Evolutionary conservation across 345 rosid genomes (phyloP).

Genomic region (Microthlaspi erraticum): DNA sequence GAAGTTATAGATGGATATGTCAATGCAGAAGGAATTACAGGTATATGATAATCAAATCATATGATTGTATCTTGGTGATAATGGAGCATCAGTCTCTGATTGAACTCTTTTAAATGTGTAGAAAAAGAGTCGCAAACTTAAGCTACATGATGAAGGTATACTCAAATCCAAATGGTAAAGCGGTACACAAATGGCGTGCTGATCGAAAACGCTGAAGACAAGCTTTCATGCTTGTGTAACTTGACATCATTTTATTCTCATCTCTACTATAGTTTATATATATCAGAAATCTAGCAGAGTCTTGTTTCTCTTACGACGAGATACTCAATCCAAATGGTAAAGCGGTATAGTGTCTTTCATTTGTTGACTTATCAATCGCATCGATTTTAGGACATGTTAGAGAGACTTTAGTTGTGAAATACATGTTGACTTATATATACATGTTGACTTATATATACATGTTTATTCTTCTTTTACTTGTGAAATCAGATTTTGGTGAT

Average conservation of each 20-base stretch:
- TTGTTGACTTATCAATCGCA: too few relatives aligned
- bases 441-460: too few relatives aligned
- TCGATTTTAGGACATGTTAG: too few relatives aligned
- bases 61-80: background rate
- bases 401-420: too few relatives aligned
- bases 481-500: too few relatives aligned
- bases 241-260: slow-evolving; percentile 9
- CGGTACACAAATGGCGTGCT: slow-evolving; percentile 74
- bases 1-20: slow-evolving; percentile 75
- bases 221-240: slow-evolving; percentile 30
- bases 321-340: too few relatives aligned
- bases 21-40: slow-evolving; percentile 83
- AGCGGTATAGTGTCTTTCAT: too few relatives aligned
- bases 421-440: too few relatives aligned
- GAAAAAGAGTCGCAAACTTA: slow-evolving; percentile 83
- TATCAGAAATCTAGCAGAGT: too few relatives aligned
- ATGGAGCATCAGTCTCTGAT: slow-evolving; percentile 25
- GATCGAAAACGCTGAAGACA: slow-evolving; percentile 77
- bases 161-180: slow-evolving; percentile 60
- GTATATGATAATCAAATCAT: slow-evolving; percentile 40
- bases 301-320: too few relatives aligned
- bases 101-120: slow-evolving; percentile 37
- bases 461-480: too few relatives aligned
- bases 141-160: slow-evolving; percentile 77
- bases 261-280: slow-evolving; percentile 19